phyloP scores from a whole-genome alignment of 2,329 filamentous ascomycete genomes.

The Xylaria sp. region DNA sequence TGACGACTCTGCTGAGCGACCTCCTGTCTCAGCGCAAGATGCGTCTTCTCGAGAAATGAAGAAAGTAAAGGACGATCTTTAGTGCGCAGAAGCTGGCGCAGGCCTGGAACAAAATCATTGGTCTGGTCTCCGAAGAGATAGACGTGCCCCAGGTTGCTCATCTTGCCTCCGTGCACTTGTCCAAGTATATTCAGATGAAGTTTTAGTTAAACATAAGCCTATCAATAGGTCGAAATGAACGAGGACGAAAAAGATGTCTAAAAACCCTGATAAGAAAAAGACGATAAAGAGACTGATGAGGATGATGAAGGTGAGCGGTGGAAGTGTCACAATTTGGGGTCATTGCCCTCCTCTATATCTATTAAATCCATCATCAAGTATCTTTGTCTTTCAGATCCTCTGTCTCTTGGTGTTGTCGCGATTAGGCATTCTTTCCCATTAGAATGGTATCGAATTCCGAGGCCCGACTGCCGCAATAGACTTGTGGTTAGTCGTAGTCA shows the following conservation, averaged over 20 bases:
- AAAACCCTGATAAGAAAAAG: neutral
- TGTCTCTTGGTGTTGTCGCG: neutral
- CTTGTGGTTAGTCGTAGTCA: neutral
- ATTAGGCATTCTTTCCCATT: neutral
- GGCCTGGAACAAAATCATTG: slow-evolving; percentile 14
- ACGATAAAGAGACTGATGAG: neutral
- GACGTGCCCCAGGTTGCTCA: slow-evolving; percentile 8
- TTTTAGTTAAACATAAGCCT: neutral
- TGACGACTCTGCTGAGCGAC: neutral
- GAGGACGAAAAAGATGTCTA: neutral
- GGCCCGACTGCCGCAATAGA: neutral
- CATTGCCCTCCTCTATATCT: neutral
- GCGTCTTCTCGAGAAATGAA: slow-evolving; percentile 20
- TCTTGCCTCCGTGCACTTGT: neutral
- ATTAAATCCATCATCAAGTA: neutral
- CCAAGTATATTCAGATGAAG: neutral
- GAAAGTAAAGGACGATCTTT: slow-evolving; percentile 15
- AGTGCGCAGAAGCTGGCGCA: slow-evolving; percentile 17
- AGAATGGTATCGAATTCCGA: neutral
- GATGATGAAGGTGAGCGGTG: neutral
- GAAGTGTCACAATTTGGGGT: neutral
- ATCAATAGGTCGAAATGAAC: neutral
- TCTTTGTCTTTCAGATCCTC: neutral
- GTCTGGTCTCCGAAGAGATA: slow-evolving; percentile 24
- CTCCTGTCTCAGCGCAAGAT: slow-evolving; percentile 17